Conservation (phyloP, 306 rosid genomes). For the Castanopsis chinensis region DNA sequence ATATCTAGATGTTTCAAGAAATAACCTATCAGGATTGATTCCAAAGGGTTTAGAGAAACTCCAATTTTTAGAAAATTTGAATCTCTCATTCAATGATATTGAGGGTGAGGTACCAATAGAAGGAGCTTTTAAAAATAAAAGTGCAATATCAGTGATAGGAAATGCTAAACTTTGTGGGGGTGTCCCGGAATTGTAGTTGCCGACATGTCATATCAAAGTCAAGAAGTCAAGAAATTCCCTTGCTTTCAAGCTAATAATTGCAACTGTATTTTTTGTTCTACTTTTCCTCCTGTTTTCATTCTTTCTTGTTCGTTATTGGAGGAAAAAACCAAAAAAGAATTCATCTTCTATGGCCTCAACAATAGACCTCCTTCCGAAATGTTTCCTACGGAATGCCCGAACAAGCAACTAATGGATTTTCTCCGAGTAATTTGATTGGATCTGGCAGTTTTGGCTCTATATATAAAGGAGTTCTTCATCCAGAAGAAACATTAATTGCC, state of each 20-base stretch:
- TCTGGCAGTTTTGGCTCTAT: no score
- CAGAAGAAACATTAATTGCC: no score
- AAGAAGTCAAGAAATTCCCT: slow-evolving; percentile 7
- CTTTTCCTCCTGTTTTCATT: slow-evolving; percentile 5
- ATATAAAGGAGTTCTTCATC: no score
- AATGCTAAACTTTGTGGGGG: slow-evolving; percentile 24
- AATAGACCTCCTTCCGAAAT: neutral
- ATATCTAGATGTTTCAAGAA: slow-evolving; percentile 28
- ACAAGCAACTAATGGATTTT: no score
- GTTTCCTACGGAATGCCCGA: slow-evolving; percentile 15
- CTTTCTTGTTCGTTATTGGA: neutral
- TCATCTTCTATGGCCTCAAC: neutral
- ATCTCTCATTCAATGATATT: slow-evolving; percentile 36
- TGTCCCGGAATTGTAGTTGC: neutral
- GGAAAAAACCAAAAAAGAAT: slow-evolving; percentile 6
- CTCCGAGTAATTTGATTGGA: no score
- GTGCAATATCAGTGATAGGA: neutral
- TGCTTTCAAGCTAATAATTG: slow-evolving; percentile 1
- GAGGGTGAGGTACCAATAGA: slow-evolving; percentile 40
- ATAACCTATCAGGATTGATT: slow-evolving; percentile 31
- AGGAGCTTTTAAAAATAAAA: slow-evolving; percentile 35
- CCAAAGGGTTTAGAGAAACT: slow-evolving; percentile 24
- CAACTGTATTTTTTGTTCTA: slow-evolving; percentile 2
- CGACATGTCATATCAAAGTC: slow-evolving; percentile 16
- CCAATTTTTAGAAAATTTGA: slow-evolving; percentile 12